These are phyloP conservation scores for Plasmopara muralis DNA, from an alignment of 352 stramenopile species.

Conservation along the genomic window DNA sequence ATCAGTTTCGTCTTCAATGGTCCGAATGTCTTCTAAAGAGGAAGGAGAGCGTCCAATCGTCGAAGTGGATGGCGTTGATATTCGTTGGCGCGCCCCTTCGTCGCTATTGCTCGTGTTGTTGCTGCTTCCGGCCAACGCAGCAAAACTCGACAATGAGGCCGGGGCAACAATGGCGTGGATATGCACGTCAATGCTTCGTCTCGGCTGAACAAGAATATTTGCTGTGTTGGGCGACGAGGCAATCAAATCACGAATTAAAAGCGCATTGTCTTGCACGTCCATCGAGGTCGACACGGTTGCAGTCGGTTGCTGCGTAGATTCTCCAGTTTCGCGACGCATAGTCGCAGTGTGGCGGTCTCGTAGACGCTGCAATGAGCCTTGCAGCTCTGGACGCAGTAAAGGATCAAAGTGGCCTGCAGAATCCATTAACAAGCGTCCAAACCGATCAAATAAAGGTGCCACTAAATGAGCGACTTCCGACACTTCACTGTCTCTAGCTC, in stretches of 20 bases:
- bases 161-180: slow-evolving; percentile 83
- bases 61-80: slow-evolving; percentile 23
- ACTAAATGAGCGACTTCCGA: slow-evolving; percentile 66
- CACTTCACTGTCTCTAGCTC: slow-evolving; percentile 25
- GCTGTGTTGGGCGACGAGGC: slow-evolving; percentile 23
- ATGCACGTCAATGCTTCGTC: slow-evolving; percentile 80
- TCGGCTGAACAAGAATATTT: slow-evolving; percentile 25
- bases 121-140: slow-evolving; percentile 31
- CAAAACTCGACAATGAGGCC: slow-evolving; percentile 60
- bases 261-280: slow-evolving; percentile 38
- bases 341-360: slow-evolving; percentile 22
- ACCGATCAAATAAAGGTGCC: slow-evolving; percentile 71
- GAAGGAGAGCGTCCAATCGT: slow-evolving; percentile 22
- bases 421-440: slow-evolving; percentile 67
- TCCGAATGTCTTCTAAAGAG: slow-evolving; percentile 14
- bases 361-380: slow-evolving; percentile 28
- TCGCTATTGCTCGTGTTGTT: slow-evolving; percentile 5
- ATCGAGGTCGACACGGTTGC: slow-evolving; percentile 15
- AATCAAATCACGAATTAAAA: slow-evolving; percentile 64
- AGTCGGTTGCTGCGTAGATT: slow-evolving; percentile 8
- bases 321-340: slow-evolving; percentile 13
- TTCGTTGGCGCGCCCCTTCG: slow-evolving; percentile 1
- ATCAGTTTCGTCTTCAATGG: slow-evolving; percentile 31
- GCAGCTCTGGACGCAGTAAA: slow-evolving; percentile 48
- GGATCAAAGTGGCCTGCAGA: slow-evolving; percentile 55